phyloP scores from a whole-genome alignment of 352 stramenopile species.

The Blastocystis sp. region DNA sequence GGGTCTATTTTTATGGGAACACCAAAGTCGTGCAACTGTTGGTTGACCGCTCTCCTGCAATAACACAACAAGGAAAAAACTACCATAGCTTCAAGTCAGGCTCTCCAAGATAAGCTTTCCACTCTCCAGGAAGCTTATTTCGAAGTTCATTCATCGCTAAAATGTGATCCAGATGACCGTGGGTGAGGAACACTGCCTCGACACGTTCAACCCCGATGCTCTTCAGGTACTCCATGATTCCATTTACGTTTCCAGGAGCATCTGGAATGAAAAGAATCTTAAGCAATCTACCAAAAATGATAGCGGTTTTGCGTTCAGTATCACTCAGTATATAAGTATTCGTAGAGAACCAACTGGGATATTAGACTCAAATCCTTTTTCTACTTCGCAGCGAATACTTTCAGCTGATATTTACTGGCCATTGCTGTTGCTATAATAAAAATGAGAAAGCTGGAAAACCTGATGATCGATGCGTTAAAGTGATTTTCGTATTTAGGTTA shows the following conservation, averaged over 20 bases:
- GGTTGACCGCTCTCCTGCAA: conserved; percentile 1
- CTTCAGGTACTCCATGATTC: conserved; percentile 1
- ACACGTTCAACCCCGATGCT: background rate
- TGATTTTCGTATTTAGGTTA: background rate
- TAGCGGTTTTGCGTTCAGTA: conserved; percentile 1
- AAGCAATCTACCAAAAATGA: conserved; percentile 35
- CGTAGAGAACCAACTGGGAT: background rate
- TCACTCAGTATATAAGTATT: conserved; percentile 22
- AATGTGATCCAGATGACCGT: conserved; percentile 79
- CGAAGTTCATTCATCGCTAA: conserved; percentile 33
- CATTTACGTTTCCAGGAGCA: background rate
- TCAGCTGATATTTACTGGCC: background rate
- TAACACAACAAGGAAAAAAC: background rate
- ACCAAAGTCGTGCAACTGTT: conserved; percentile 33
- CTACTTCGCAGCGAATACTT: conserved; percentile 25
- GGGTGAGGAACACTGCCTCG: conserved; percentile 74
- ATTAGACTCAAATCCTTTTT: background rate
- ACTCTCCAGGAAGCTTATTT: background rate
- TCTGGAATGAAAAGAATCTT: background rate
- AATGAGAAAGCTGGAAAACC: background rate
- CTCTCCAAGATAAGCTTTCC: conserved; percentile 44
- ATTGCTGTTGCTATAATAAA: background rate
- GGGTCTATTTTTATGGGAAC: background rate
- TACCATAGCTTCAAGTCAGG: conserved; percentile 4
- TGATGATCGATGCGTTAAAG: background rate